Conservation (phyloP, 2,329 filamentous ascomycete species). For the Talaromyces verruculosus region DNA sequence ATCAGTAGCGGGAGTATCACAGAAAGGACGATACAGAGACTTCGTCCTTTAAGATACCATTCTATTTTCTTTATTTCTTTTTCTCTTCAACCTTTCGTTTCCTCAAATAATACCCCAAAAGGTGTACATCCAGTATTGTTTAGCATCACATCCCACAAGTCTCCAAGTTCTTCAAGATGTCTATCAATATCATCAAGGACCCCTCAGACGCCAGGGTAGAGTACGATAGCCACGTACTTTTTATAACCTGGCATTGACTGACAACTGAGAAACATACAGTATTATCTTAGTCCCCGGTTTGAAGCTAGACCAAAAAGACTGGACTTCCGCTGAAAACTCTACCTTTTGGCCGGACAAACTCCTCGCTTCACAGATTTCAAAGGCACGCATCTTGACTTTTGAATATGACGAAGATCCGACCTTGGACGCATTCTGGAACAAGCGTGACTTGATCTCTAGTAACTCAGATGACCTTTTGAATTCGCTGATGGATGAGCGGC, state of each 20-base stretch:
- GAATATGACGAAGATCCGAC: slow-evolving; percentile 5
- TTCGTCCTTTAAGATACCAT: no score
- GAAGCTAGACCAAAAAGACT: slow-evolving; percentile 1
- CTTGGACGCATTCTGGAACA: slow-evolving; percentile 3
- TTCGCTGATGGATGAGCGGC: slow-evolving; percentile 3
- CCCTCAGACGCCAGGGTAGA: slow-evolving; percentile 5
- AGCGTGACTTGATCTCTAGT: slow-evolving; percentile 12
- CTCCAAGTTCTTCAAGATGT: background rate
- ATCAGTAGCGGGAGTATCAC: background rate
- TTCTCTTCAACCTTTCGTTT: no score
- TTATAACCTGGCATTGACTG: background rate
- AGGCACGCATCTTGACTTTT: slow-evolving; percentile 9
- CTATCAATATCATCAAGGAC: slow-evolving; percentile 6
- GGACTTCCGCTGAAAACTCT: slow-evolving; percentile 1
- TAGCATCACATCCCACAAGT: background rate
- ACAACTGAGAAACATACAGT: background rate
- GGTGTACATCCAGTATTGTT: no score
- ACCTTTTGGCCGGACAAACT: slow-evolving; percentile 5
- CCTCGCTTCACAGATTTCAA: background rate
- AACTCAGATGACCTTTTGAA: slow-evolving; percentile 2
- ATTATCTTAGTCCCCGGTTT: background rate
- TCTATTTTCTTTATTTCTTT: no score
- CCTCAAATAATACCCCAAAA: no score
- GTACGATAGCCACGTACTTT: background rate
- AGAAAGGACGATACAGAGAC: background rate